phyloP scores from a whole-genome alignment of 495 filamentous ascomycete species.

The Penicillium simplicissimum region DNA sequence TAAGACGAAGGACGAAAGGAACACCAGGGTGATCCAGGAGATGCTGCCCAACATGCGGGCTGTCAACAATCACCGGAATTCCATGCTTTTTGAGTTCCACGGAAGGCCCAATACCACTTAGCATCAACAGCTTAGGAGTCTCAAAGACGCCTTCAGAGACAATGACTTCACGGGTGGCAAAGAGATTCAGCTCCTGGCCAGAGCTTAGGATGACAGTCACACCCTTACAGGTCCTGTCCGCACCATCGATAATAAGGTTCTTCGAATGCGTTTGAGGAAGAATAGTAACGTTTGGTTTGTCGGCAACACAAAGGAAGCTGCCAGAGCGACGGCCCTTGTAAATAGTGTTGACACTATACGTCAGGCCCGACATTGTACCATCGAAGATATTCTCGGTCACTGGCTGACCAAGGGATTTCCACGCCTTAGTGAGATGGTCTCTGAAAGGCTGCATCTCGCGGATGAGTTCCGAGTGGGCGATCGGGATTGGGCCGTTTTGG shows the following conservation, averaged over 20 bases:
- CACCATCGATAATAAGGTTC: constrained; percentile 47
- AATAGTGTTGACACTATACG: constrained; percentile 52
- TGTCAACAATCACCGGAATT: constrained; percentile 50
- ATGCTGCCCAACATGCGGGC: constrained; percentile 61
- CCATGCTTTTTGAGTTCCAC: constrained; percentile 42
- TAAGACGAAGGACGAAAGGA: constrained; percentile 49
- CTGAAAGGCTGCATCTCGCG: constrained; percentile 50
- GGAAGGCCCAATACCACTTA: constrained; percentile 58
- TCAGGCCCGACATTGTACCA: constrained; percentile 51
- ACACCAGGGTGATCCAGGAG: constrained; percentile 53
- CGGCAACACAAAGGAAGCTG: constrained; percentile 45
- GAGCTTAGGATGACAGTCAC: constrained; percentile 47
- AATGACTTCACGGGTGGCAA: constrained; percentile 52
- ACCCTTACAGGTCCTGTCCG: constrained; percentile 19
- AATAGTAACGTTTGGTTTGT: constrained; percentile 52
- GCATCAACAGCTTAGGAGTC: constrained; percentile 62
- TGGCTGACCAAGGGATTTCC: constrained; percentile 34
- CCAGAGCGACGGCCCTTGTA: constrained; percentile 53
- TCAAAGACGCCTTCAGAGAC: constrained; percentile 59
- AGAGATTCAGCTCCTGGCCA: constrained; percentile 10
- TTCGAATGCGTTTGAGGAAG: constrained; percentile 45
- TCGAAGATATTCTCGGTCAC: constrained; percentile 29
- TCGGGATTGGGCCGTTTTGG: constrained; percentile 42
- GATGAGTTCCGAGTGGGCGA: constrained; percentile 51
- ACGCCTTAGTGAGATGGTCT: constrained; percentile 49